Percentiles rank a stretch among this genome's conserved stretches.
Evolutionary conservation across 1,139 yeast genomes (phyloP).

Genomic region (Casaregolazyma suthepensis): DNA sequence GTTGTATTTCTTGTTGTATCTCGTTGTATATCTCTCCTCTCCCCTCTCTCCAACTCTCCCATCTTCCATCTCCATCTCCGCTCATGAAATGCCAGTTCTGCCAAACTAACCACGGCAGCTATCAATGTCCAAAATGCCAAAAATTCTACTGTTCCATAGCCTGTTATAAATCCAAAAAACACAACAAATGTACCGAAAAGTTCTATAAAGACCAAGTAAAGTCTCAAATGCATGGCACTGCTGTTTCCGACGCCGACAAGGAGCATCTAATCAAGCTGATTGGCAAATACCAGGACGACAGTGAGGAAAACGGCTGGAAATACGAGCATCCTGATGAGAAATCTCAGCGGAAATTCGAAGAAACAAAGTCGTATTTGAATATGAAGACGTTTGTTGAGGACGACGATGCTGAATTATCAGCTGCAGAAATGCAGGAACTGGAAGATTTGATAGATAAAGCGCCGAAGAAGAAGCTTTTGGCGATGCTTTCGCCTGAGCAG

Average conservation of each 20-base stretch:
- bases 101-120: slow-evolving; percentile 13
- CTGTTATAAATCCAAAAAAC: slow-evolving; percentile 21
- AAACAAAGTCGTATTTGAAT: slow-evolving; percentile 4
- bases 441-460: slow-evolving; percentile 16
- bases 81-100: slow-evolving; percentile 7
- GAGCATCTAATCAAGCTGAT: slow-evolving; percentile 14
- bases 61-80: neutral
- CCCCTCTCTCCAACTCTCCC: neutral
- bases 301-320: slow-evolving; percentile 18
- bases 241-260: slow-evolving; percentile 13
- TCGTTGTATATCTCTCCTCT: no score
- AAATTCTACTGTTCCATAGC: slow-evolving; percentile 20
- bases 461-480: slow-evolving; percentile 16
- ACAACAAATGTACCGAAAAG: slow-evolving; percentile 18
- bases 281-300: slow-evolving; percentile 14
- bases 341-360: slow-evolving; percentile 4
- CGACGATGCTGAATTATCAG: slow-evolving; percentile 13
- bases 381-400: slow-evolving; percentile 10
- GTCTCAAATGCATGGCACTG: slow-evolving; percentile 9
- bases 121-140: slow-evolving; percentile 23
- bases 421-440: slow-evolving; percentile 13
- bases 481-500: slow-evolving; percentile 18
- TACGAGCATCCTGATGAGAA: slow-evolving; percentile 17
- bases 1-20: no score
- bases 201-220: slow-evolving; percentile 17